These are phyloP conservation scores for Daldinia vernicosa DNA, from an alignment of 495 filamentous ascomycete genomes.

Conservation along the genomic window DNA sequence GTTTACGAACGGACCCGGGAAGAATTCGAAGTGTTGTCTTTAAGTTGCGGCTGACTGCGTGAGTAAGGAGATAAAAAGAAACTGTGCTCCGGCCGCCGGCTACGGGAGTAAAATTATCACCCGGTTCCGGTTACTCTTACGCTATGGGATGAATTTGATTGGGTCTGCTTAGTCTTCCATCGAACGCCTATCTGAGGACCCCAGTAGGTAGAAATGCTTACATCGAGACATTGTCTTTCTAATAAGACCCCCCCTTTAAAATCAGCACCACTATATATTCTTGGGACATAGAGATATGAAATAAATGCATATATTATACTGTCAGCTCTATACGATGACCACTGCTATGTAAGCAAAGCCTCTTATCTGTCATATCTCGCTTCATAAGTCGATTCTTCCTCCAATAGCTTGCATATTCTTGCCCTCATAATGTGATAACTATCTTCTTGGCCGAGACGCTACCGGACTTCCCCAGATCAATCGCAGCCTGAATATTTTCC, in stretches of 20 bases:
- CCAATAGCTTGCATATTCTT: neutral
- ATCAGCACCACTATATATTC: too few relatives aligned
- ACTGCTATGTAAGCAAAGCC: neutral
- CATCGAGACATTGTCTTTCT: too few relatives aligned
- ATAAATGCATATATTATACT: too few relatives aligned
- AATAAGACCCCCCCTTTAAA: too few relatives aligned
- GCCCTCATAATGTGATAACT: slow-evolving; percentile 33
- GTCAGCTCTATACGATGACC: neutral
- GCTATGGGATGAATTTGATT: neutral
- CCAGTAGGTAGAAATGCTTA: too few relatives aligned
- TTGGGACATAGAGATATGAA: too few relatives aligned
- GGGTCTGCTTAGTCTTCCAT: neutral
- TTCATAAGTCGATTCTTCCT: neutral
- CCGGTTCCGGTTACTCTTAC: neutral
- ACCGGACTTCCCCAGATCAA: slow-evolving; percentile 32
- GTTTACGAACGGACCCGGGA: neutral
- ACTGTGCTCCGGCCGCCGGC: neutral
- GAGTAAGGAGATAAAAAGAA: neutral
- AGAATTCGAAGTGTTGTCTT: neutral
- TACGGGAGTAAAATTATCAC: neutral
- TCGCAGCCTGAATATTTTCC: slow-evolving; percentile 35
- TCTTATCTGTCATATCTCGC: neutral
- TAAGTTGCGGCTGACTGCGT: neutral
- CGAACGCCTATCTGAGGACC: neutral
- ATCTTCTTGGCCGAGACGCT: slow-evolving; percentile 38